Evolutionary conservation across 306 rosid species (phyloP), one percentile per base, ranked within the genome.

Genomic region (Vicia sativa): DNA sequence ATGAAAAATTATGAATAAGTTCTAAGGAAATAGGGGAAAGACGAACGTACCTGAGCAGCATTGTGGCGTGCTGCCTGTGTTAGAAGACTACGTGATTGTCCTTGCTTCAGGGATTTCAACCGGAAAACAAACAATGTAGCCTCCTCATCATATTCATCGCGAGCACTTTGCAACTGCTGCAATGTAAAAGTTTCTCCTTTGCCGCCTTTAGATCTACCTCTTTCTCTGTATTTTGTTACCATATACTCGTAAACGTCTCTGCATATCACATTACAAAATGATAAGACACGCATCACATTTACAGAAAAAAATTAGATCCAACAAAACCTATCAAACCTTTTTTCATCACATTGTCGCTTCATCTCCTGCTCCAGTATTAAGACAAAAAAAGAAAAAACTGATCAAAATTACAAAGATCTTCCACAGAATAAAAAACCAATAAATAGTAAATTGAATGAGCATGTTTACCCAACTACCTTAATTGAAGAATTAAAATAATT

Each of bases 11-110:
- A 44, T 63, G 70, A 53, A 45, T 68, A 45, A 26, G 14, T 5
- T 37, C 60, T 43, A 34, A 75, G 57, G 56, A 54, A 54, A 49
- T 9, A 58, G 34, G 61, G 54, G 75, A 66, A 57, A 25, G 52
- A 39, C 67, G 62, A 81, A 95, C 67, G 62, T 80, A 95, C 99
- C 96, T 95, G 99, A 87, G 97, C 89, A 76, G 99, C 96, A 77
- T 95, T 96, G 76, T 95, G 99, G 44, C 97, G 99, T 48, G 99
- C 96, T 48, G 97, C 99, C 87, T 95, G 99, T 25, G 99, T 90
- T 60, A 95, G 95, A 81, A 95, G 96, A 72, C 99, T 95, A 38
- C 91, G 90, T 2, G 95, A 82, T 74, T 95, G 99, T 56, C 97
- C 99, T 88, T 88, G 99, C 86, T 88, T 95, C 72, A 95, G 79